Conservation (phyloP, 352 stramenopile genomes). For the Phytophthora litchii region DNA sequence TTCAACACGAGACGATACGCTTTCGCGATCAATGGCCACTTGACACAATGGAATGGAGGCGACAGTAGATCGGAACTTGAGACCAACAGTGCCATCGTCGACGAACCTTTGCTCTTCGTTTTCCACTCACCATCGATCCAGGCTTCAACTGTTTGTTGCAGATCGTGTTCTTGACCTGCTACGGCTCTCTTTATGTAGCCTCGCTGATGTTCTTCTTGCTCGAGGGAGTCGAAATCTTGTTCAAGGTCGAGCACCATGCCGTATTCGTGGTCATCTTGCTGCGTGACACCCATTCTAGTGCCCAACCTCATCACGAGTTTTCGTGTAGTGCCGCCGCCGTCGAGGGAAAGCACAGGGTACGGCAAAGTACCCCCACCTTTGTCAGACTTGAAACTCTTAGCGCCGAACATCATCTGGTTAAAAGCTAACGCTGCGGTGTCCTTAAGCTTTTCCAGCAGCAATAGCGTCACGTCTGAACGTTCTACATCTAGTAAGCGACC, state of each 20-base stretch:
- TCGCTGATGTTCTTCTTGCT: constrained; percentile 30
- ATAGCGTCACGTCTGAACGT: constrained; percentile 48
- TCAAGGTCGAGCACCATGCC: constrained; percentile 66
- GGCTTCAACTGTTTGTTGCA: constrained; percentile 10
- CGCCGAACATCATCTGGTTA: constrained; percentile 46
- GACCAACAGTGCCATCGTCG: constrained; percentile 38
- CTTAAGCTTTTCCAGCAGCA: constrained; percentile 59
- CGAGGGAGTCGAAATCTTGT: constrained; percentile 45
- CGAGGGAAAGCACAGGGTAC: constrained; percentile 64
- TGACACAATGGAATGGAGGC: constrained; percentile 56
- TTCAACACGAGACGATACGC: constrained; percentile 56
- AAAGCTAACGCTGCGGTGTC: constrained; percentile 57
- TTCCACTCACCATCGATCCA: constrained; percentile 63
- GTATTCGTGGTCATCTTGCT: constrained; percentile 67
- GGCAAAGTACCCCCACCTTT: constrained; percentile 42
- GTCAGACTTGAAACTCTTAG: constrained; percentile 20
- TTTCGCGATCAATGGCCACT: constrained; percentile 51
- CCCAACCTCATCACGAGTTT: constrained; percentile 62
- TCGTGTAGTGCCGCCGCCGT: constrained; percentile 19
- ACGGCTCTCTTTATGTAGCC: constrained; percentile 49
- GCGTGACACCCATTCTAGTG: constrained; percentile 45
- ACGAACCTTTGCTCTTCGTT: constrained; percentile 24
- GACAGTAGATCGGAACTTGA: constrained; percentile 57
- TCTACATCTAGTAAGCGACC: constrained; percentile 71
- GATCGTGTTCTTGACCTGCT: constrained; percentile 20